Evolutionary conservation across 176 grass and related monocot genomes (phyloP).

Genomic region (Aegilops bicornis): DNA sequence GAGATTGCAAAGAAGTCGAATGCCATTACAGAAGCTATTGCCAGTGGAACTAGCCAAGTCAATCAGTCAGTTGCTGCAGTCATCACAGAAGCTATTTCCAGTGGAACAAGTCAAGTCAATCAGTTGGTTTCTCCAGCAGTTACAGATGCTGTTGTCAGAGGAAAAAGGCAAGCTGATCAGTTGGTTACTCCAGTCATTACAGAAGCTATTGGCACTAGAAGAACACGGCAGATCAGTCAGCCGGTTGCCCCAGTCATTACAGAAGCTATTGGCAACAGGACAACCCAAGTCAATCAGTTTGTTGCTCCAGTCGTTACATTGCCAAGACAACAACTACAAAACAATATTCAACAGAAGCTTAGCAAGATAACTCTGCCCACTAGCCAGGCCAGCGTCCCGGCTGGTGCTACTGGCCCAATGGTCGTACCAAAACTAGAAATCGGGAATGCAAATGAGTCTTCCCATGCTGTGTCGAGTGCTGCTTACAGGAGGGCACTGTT

Average conservation of each 20-base stretch:
- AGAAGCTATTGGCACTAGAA: conserved; percentile 8
- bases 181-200: not conserved
- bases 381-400: not conserved
- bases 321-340: conserved; percentile 10
- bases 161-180: conserved; percentile 18
- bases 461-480: conserved; percentile 22
- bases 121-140: not conserved
- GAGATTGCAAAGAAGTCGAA: conserved; percentile 8
- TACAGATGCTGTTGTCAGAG: not conserved
- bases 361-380: not conserved
- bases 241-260: not conserved
- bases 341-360: conserved; percentile 17
- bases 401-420: conserved; percentile 14
- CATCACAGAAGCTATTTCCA: conserved; percentile 19
- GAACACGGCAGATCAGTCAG: conserved; percentile 6
- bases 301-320: conserved; percentile 11
- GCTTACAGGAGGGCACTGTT: conserved; percentile 20
- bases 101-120: conserved; percentile 7
- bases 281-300: not conserved
- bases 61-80: conserved; percentile 3
- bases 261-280: not conserved
- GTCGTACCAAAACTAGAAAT: conserved; percentile 36
- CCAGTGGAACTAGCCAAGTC: not conserved
- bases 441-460: conserved; percentile 25
- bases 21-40: not conserved